Percentiles rank a stretch among this genome's conserved stretches.
Conservation (phyloP, 1,284 basidiomycete genomes). For the Cryptococcus maquisensis region DNA sequence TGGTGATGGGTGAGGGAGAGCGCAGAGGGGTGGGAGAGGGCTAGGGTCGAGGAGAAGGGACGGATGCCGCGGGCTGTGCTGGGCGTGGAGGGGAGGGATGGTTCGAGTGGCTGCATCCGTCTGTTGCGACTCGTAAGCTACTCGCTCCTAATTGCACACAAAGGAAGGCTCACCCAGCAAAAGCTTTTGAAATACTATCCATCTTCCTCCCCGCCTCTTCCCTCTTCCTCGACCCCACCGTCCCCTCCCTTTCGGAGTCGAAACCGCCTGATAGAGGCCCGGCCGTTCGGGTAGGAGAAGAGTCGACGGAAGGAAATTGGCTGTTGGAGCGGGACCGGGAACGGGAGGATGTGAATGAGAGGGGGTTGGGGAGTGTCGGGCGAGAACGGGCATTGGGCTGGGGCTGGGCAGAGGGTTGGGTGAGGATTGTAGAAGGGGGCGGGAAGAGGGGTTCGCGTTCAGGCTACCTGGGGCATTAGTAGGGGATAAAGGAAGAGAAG, state of each 20-base stretch:
- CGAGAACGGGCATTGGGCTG: not conserved
- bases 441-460: constrained; percentile 15
- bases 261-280: not conserved
- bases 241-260: not conserved
- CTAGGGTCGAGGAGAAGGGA: not conserved
- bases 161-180: constrained; percentile 17
- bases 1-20: not conserved
- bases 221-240: not conserved
- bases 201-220: constrained; percentile 10
- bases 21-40: not conserved
- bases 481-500: not conserved
- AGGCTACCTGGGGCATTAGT: constrained; percentile 1
- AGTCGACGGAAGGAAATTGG: not conserved
- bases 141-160: not conserved
- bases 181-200: constrained; percentile 16
- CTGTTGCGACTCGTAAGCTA: not conserved
- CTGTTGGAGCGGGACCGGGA: not conserved
- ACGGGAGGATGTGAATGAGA: constrained; percentile 1
- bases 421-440: constrained; percentile 9
- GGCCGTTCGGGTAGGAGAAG: not conserved
- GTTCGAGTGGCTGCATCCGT: constrained; percentile 10
- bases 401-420: constrained; percentile 11
- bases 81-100: not conserved
- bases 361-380: not conserved
- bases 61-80: not conserved